Evolutionary conservation across 441 rosid genomes (phyloP).

Genomic region (Lepidium campestre): DNA sequence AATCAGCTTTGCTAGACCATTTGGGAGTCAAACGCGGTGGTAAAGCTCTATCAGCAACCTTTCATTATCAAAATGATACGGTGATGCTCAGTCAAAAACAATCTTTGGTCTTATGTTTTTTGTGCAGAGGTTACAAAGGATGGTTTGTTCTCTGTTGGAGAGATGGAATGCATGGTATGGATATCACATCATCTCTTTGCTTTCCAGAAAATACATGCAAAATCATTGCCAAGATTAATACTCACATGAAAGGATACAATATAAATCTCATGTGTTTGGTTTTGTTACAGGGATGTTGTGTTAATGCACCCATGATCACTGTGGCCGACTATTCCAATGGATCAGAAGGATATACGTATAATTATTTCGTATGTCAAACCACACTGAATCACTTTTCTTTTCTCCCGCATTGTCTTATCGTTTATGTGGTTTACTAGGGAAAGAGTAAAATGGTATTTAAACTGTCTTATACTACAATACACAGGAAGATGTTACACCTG

Average conservation of each 20-base stretch:
- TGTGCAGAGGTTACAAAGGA: conserved; percentile 91
- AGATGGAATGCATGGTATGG: conserved; percentile 99
- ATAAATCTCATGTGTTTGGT: background rate
- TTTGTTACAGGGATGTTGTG: conserved; percentile 87
- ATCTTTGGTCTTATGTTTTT: background rate
- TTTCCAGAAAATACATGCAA: background rate
- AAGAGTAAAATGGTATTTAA: background rate
- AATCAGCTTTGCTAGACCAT: conserved; percentile 80
- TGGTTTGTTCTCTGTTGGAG: conserved; percentile 97
- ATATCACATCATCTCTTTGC: conserved; percentile 5
- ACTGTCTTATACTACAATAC: conserved; percentile 28
- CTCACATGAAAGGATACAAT: background rate
- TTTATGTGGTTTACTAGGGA: background rate
- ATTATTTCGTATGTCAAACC: conserved; percentile 66
- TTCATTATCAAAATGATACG: background rate
- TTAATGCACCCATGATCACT: conserved; percentile 99
- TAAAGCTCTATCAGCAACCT: conserved; percentile 24
- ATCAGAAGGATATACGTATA: conserved; percentile 94
- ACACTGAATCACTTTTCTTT: background rate
- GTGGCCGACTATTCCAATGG: conserved; percentile 96
- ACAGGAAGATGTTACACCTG: conserved; percentile 97
- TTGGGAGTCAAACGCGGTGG: conserved; percentile 98
- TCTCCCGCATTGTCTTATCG: background rate
- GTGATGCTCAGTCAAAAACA: background rate
- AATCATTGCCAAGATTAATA: background rate